Evolutionary conservation across 192 early-diverging fungal species (phyloP).

Genomic region (Linnemannia exigua): DNA sequence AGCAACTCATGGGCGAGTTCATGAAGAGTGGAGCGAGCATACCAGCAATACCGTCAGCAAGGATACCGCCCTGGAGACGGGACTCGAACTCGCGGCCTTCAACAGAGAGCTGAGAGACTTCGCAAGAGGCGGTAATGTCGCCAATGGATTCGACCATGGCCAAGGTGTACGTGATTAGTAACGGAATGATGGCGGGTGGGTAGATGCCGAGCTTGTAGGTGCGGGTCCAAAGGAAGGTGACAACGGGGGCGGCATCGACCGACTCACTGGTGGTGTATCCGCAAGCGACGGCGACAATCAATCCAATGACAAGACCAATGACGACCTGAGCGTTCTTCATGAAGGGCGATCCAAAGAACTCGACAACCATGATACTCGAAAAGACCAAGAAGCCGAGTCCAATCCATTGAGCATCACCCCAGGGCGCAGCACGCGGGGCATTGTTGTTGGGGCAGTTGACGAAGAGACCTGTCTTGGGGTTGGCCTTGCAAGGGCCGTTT

Average conservation of each 20-base stretch:
- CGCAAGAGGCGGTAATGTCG: slow-evolving; percentile 68
- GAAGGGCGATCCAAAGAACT: slow-evolving; percentile 69
- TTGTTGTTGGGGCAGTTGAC: slow-evolving; percentile 58
- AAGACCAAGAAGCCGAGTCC: slow-evolving; percentile 68
- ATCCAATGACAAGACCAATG: slow-evolving; percentile 63
- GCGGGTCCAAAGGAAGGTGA: slow-evolving; percentile 68
- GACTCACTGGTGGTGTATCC: slow-evolving; percentile 63
- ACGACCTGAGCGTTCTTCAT: slow-evolving; percentile 69
- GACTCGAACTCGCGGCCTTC: slow-evolving; percentile 68
- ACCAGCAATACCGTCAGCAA: slow-evolving; percentile 63
- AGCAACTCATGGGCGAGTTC: slow-evolving; percentile 67
- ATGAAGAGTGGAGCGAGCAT: slow-evolving; percentile 58
- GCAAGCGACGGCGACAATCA: slow-evolving; percentile 62
- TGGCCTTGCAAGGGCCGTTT: slow-evolving; percentile 55
- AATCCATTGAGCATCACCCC: slow-evolving; percentile 64
- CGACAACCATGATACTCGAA: slow-evolving; percentile 62
- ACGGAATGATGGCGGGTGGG: slow-evolving; percentile 63
- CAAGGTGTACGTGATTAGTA: slow-evolving; percentile 61
- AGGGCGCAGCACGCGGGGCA: slow-evolving; percentile 64
- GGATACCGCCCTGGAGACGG: slow-evolving; percentile 67
- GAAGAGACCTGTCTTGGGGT: slow-evolving; percentile 60
- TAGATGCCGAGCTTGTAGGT: slow-evolving; percentile 63
- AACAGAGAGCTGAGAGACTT: slow-evolving; percentile 63
- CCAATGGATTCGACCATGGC: slow-evolving; percentile 66
- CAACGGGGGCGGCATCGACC: slow-evolving; percentile 59